These are phyloP conservation scores for Gossypium ekmanianum DNA, from an alignment of 345 rosid genomes.

Conservation along the genomic window DNA sequence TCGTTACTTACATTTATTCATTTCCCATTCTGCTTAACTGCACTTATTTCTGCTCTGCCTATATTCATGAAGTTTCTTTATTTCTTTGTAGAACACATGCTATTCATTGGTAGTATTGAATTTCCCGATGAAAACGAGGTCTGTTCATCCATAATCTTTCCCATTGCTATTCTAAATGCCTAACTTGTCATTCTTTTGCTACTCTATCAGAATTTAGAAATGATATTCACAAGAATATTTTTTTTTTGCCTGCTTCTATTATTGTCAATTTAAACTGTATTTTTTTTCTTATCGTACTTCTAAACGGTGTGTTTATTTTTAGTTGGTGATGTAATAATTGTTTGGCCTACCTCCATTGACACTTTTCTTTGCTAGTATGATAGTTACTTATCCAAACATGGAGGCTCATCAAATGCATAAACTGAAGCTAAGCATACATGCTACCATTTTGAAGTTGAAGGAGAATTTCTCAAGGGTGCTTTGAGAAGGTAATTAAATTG, in stretches of 20 bases:
- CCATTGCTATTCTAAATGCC: slow-evolving; percentile 1
- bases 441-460: slow-evolving; percentile 95
- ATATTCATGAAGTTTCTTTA: slow-evolving; percentile 9
- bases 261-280: background rate
- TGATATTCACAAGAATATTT: background rate
- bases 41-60: background rate
- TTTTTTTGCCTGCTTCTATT: background rate
- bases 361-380: slow-evolving; percentile 76
- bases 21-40: background rate
- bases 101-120: slow-evolving; percentile 93
- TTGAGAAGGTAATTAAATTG: slow-evolving; percentile 49
- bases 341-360: slow-evolving; percentile 36
- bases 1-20: slow-evolving; percentile 8
- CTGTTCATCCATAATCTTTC: slow-evolving; percentile 22
- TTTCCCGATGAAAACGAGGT: slow-evolving; percentile 99
- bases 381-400: slow-evolving; percentile 97
- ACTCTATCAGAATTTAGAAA: background rate
- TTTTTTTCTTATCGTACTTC: background rate
- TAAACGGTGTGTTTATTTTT: background rate
- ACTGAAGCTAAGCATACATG: slow-evolving; percentile 93
- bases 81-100: slow-evolving; percentile 79
- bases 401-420: slow-evolving; percentile 96
- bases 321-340: background rate
- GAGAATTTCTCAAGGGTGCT: slow-evolving; percentile 80
- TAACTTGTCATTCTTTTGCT: background rate